Conservation (phyloP, 179 eudicot genomes). For the Actinidia polygama region DNA sequence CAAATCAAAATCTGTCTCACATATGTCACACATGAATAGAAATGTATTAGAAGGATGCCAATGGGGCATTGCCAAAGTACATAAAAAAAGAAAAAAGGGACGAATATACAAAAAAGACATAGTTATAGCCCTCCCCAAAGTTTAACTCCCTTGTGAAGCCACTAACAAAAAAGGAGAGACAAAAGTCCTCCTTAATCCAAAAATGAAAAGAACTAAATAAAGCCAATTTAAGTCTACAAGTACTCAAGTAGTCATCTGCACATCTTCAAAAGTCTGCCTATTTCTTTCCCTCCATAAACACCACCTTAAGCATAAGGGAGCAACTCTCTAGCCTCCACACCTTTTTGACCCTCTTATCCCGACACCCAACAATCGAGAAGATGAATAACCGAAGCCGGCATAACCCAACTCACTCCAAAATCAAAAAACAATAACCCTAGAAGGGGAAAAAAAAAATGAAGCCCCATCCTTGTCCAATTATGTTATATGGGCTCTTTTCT, state of each 20-base stretch:
- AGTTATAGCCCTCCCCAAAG: background rate
- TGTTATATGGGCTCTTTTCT: background rate
- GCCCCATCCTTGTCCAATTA: background rate
- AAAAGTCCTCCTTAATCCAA: slow-evolving; percentile 1
- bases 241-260: background rate
- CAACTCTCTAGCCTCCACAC: background rate
- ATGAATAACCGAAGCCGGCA: too few relatives aligned
- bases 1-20: too few relatives aligned
- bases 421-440: background rate
- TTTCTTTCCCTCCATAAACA: background rate
- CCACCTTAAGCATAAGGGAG: background rate
- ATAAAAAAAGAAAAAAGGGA: background rate
- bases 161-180: background rate
- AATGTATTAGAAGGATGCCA: background rate
- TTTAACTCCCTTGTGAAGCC: background rate
- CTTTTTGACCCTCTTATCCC: background rate
- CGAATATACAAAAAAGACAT: background rate
- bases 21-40: too few relatives aligned
- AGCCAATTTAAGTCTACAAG: too few relatives aligned
- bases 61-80: background rate
- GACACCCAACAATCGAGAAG: background rate
- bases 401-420: too few relatives aligned
- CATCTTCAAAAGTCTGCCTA: background rate
- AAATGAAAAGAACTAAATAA: background rate
- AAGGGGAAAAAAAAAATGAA: background rate